Evolutionary conservation across 345 rosid genomes (phyloP).

Genomic region (Aurinia saxatilis): DNA sequence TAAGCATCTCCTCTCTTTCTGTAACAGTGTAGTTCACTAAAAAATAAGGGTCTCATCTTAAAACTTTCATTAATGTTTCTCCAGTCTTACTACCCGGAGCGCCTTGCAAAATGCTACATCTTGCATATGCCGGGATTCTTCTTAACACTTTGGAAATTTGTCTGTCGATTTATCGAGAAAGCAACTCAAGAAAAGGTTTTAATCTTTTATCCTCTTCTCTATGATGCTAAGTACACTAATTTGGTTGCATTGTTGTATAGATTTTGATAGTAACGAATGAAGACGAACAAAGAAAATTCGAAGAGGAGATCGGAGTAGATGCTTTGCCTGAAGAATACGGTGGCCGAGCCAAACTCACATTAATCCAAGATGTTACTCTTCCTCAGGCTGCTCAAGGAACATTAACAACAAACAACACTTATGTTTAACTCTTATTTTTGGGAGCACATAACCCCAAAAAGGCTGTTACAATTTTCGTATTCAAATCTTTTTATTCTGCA

Average conservation of each 20-base stretch:
- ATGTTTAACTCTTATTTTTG: background rate
- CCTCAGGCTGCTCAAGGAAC: constrained; percentile 28
- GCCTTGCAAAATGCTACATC: constrained; percentile 59
- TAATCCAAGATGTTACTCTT: constrained; percentile 52
- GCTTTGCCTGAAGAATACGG: constrained; percentile 67
- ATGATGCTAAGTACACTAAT: background rate
- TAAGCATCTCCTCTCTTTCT: constrained; percentile 13
- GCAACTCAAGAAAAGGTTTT: constrained; percentile 75
- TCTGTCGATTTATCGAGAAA: constrained; percentile 78
- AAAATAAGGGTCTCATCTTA: background rate
- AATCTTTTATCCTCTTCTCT: background rate
- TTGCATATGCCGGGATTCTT: constrained; percentile 81
- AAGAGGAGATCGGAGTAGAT: constrained; percentile 52
- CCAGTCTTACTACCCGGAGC: constrained; percentile 94
- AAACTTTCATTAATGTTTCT: background rate
- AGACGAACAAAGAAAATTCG: constrained; percentile 39
- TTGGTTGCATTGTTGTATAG: constrained; percentile 30
- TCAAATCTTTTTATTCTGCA: background rate
- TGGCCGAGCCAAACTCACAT: constrained; percentile 56
- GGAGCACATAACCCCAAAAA: background rate
- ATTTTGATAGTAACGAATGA: constrained; percentile 50
- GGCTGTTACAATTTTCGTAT: background rate
- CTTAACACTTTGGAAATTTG: constrained; percentile 61
- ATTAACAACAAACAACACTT: background rate
- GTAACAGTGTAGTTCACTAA: background rate